phyloP scores from a whole-genome alignment of 225 moss, liverwort and hornwort genomes.

The Sphagnum contortum region DNA sequence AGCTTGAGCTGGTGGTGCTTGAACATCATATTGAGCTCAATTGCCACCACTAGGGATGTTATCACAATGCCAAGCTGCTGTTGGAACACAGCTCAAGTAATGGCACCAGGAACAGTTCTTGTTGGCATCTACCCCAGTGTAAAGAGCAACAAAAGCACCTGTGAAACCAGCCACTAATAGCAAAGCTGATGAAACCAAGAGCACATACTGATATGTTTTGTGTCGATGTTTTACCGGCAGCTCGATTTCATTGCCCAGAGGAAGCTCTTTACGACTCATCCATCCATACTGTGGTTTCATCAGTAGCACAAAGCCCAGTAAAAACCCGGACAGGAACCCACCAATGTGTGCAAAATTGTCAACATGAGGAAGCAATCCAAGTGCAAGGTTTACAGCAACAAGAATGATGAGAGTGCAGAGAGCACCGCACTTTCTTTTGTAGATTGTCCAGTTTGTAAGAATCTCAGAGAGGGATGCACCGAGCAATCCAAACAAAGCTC shows the following conservation, averaged over 20 bases:
- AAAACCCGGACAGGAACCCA: constrained; percentile 45
- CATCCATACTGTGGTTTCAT: constrained; percentile 55
- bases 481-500: constrained; percentile 69
- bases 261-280: constrained; percentile 42
- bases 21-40: no score
- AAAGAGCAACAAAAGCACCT: constrained; percentile 46
- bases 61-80: constrained; percentile 63
- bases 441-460: constrained; percentile 60
- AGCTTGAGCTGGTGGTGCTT: no score
- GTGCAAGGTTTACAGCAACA: constrained; percentile 29
- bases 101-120: constrained; percentile 77
- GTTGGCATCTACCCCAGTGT: constrained; percentile 34
- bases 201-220: constrained; percentile 34
- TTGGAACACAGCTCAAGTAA: constrained; percentile 75
- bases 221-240: constrained; percentile 48
- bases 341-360: constrained; percentile 81
- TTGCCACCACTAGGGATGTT: no score
- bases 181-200: constrained; percentile 38
- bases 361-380: constrained; percentile 73
- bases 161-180: constrained; percentile 35
- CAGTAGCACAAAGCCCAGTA: constrained; percentile 60
- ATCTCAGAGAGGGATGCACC: constrained; percentile 68
- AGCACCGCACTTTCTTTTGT: constrained; percentile 32
- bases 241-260: constrained; percentile 31
- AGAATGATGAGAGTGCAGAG: constrained; percentile 29